phyloP scores from a whole-genome alignment of 192 early-diverging fungal species.

The Coemansia sp. region DNA sequence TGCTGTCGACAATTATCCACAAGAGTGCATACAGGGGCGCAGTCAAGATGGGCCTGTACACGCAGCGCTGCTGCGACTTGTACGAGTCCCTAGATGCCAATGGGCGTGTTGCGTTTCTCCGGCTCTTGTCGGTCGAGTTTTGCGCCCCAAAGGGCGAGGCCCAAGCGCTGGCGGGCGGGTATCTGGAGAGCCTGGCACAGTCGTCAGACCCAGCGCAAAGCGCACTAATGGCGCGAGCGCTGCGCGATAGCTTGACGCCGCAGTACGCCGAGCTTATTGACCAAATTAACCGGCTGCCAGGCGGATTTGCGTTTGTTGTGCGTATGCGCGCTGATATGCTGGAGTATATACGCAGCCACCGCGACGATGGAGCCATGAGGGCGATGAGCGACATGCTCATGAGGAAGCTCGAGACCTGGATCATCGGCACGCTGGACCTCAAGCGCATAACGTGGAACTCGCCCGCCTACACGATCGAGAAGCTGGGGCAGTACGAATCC shows the following conservation, averaged over 20 bases:
- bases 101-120: constrained; percentile 14
- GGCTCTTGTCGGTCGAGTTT: constrained; percentile 34
- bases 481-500: constrained; percentile 83
- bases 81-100: constrained; percentile 58
- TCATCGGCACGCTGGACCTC: constrained; percentile 77
- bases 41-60: constrained; percentile 51
- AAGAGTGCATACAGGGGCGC: constrained; percentile 58
- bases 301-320: constrained; percentile 80
- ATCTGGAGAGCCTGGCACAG: constrained; percentile 9
- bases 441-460: constrained; percentile 85
- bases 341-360: constrained; percentile 38
- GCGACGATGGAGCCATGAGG: constrained; percentile 55
- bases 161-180: constrained; percentile 34
- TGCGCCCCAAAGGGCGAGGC: constrained; percentile 55
- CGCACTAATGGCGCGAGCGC: constrained; percentile 53
- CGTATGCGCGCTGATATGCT: constrained; percentile 78
- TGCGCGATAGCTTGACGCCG: constrained; percentile 71
- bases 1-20: constrained; percentile 48
- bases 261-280: constrained; percentile 76
- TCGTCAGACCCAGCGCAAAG: constrained; percentile 20
- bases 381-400: constrained; percentile 70
- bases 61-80: constrained; percentile 62
- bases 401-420: constrained; percentile 72
- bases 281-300: constrained; percentile 73
- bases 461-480: constrained; percentile 79